phyloP scores from a whole-genome alignment of 2,329 filamentous ascomycete species.

The Aspergillus sp. region DNA sequence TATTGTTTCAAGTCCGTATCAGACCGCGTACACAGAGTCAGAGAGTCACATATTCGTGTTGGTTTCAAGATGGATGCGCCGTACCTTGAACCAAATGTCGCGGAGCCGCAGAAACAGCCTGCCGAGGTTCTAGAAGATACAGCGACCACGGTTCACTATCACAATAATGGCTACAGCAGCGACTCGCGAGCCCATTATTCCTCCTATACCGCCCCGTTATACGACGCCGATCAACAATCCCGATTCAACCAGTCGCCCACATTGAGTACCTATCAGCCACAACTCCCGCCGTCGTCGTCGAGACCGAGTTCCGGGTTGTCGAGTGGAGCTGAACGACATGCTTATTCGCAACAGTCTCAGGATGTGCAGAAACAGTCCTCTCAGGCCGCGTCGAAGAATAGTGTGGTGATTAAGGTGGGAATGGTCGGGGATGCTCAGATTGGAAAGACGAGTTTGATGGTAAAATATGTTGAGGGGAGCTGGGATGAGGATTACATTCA shows the following conservation, averaged over 20 bases:
- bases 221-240: slow-evolving; percentile 33
- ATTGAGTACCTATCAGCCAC: slow-evolving; percentile 29
- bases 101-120: slow-evolving; percentile 3
- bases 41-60: too few relatives aligned
- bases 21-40: too few relatives aligned
- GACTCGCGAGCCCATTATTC: slow-evolving; percentile 45
- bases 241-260: slow-evolving; percentile 36
- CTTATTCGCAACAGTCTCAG: slow-evolving; percentile 43
- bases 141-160: slow-evolving; percentile 14
- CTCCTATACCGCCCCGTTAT: slow-evolving; percentile 32
- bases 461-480: slow-evolving; percentile 98
- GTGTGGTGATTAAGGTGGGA: slow-evolving; percentile 96
- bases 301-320: slow-evolving; percentile 48
- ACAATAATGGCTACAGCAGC: slow-evolving; percentile 38
- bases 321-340: slow-evolving; percentile 37
- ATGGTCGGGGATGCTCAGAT: slow-evolving; percentile 99
- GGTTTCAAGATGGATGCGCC: slow-evolving; percentile 21
- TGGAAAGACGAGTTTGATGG: slow-evolving; percentile 98
- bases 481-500: slow-evolving; percentile 99
- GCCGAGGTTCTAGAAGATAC: not conserved
- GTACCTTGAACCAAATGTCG: slow-evolving; percentile 14
- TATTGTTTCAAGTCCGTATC: too few relatives aligned
- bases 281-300: slow-evolving; percentile 29
- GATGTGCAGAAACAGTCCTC: slow-evolving; percentile 43
- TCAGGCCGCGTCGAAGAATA: slow-evolving; percentile 41